Percentiles rank a stretch among this genome's conserved stretches.
Conservation (phyloP, 305 asterid species). For the Ilex paraguariensis region DNA sequence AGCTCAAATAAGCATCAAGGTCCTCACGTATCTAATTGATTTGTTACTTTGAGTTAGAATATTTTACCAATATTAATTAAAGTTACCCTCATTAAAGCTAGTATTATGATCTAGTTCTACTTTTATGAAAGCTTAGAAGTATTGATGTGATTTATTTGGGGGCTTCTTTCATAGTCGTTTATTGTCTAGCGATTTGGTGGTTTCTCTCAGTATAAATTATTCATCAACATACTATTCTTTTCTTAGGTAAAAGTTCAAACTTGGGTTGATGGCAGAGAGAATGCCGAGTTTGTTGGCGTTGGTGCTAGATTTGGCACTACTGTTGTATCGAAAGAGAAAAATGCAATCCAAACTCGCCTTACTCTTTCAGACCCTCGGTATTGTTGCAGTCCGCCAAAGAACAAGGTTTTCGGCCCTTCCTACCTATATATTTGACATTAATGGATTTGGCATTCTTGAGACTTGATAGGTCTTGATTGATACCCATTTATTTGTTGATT, state of each 20-base stretch:
- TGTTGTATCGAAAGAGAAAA: conserved; percentile 88
- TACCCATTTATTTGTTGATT: conserved; percentile 6
- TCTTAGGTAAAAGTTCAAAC: conserved; percentile 79
- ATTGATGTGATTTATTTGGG: background rate
- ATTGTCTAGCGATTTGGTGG: background rate
- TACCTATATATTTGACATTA: background rate
- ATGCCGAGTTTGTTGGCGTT: conserved; percentile 83
- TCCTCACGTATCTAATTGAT: too few species aligned
- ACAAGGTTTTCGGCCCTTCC: conserved; percentile 41
- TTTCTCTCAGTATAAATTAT: background rate
- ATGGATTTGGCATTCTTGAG: too few species aligned
- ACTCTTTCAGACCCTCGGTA: conserved; percentile 69
- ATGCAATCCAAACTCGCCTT: conserved; percentile 67
- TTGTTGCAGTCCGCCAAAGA: conserved; percentile 67
- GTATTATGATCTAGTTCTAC: background rate
- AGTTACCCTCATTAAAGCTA: background rate
- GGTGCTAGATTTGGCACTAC: conserved; percentile 94
- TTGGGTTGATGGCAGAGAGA: conserved; percentile 80
- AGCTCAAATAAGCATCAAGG: too few species aligned
- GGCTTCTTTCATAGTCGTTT: background rate
- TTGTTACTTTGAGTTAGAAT: too few species aligned
- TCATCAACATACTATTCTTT: background rate
- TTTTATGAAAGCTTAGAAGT: too few species aligned
- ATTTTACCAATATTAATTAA: too few species aligned
- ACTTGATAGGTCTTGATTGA: conserved; percentile 11